phyloP scores from a whole-genome alignment of 2,329 filamentous ascomycete species.

The Gnomoniopsis sp. region DNA sequence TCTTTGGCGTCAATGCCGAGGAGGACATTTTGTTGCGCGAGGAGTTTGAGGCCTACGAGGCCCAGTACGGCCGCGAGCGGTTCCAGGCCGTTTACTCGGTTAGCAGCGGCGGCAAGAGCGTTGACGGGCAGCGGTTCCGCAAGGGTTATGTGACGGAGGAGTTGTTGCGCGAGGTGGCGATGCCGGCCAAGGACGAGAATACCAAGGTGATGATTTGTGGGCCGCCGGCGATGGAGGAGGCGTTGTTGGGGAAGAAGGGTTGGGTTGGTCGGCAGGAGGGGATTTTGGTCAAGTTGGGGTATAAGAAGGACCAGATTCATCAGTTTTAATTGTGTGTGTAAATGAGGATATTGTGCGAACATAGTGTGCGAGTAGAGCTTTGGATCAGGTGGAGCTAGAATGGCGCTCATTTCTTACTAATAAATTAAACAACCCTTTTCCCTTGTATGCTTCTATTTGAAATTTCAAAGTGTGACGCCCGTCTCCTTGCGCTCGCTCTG shows the following conservation, averaged over 20 bases:
- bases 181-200: conserved; percentile 29
- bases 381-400: too few relatives aligned
- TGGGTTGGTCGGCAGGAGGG: conserved; percentile 36
- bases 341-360: too few relatives aligned
- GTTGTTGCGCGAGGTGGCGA: conserved; percentile 48
- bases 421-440: too few relatives aligned
- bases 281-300: conserved; percentile 55
- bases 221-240: conserved; percentile 63
- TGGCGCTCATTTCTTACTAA: too few relatives aligned
- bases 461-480: too few relatives aligned
- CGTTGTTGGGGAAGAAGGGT: conserved; percentile 43
- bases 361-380: too few relatives aligned
- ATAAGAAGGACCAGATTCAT: conserved; percentile 53
- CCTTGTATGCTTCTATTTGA: too few relatives aligned
- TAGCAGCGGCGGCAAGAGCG: background rate
- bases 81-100: conserved; percentile 53
- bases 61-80: conserved; percentile 43
- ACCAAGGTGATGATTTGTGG: conserved; percentile 67
- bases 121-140: conserved; percentile 1
- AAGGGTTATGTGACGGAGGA: conserved; percentile 58
- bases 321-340: conserved; percentile 39
- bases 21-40: conserved; percentile 56
- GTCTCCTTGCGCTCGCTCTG: too few relatives aligned
- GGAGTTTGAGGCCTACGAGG: conserved; percentile 51
- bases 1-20: conserved; percentile 65